Conservation (phyloP, 805 yeast genomes). For the Nakazawaea laoshanensis region DNA sequence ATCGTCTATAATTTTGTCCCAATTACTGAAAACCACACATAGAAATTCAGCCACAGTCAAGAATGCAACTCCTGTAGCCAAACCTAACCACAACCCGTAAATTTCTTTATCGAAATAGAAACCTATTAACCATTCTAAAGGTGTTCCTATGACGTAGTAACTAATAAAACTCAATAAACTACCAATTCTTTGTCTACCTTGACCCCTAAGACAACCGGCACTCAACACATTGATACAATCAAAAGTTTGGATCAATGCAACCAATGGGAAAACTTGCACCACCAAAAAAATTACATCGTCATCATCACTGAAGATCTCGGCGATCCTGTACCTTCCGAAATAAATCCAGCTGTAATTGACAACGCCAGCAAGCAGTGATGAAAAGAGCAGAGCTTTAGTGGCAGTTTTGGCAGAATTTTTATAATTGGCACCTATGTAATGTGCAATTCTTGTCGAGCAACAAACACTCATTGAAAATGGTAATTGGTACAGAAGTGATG, state of each 20-base stretch:
- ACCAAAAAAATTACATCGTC: conserved; percentile 27
- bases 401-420: conserved; percentile 24
- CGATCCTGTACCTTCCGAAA: conserved; percentile 26
- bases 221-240: conserved; percentile 38
- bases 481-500: conserved; percentile 40
- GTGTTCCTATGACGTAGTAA: conserved; percentile 41
- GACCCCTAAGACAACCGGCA: conserved; percentile 43
- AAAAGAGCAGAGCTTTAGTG: conserved; percentile 25
- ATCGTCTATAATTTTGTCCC: conserved; percentile 40
- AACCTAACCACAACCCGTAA: conserved; percentile 40
- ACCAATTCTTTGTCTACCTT: conserved; percentile 46
- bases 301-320: conserved; percentile 34
- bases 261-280: conserved; percentile 32
- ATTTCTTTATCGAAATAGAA: conserved; percentile 30
- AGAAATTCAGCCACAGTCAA: conserved; percentile 31
- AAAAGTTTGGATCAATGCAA: conserved; percentile 40
- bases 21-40: conserved; percentile 36
- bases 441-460: conserved; percentile 43
- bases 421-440: conserved; percentile 39
- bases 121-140: conserved; percentile 35
- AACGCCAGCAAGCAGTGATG: conserved; percentile 24
- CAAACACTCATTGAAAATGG: conserved; percentile 47
- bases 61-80: conserved; percentile 31
- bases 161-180: conserved; percentile 35
- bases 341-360: conserved; percentile 30